Conservation (phyloP, 345 rosid genomes). For the Pseudoturritis turrita region DNA sequence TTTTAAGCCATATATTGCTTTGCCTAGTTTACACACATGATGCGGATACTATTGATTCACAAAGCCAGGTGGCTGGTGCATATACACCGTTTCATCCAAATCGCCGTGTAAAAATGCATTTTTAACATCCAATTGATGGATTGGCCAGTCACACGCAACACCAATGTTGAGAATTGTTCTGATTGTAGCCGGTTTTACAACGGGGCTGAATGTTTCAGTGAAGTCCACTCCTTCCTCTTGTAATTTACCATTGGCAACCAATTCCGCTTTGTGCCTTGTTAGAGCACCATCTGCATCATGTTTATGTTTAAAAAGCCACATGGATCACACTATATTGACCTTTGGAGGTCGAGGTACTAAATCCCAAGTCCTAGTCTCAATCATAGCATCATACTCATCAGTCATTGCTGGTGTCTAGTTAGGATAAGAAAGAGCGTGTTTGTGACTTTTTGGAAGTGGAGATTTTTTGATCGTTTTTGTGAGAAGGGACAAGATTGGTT, state of each 20-base stretch:
- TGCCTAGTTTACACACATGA: not conserved
- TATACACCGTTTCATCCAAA: not conserved
- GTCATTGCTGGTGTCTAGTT: no score
- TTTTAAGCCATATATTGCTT: not conserved
- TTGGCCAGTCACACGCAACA: not conserved
- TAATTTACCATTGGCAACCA: not conserved
- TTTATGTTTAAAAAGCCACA: not conserved
- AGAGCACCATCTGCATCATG: not conserved
- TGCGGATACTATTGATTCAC: not conserved
- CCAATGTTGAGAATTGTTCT: not conserved
- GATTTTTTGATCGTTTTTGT: no score
- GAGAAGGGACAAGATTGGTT: no score
- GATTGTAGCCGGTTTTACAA: not conserved
- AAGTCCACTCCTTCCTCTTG: not conserved
- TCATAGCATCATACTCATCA: no score
- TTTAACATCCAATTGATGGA: not conserved
- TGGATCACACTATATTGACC: no score
- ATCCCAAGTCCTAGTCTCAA: no score
- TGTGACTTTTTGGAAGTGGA: no score
- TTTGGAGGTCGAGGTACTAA: no score
- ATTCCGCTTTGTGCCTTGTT: not conserved
- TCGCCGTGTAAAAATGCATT: not conserved
- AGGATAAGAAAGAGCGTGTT: no score
- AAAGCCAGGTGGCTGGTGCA: not conserved
- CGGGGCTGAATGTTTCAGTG: not conserved